Percentiles rank a stretch among this genome's conserved stretches.
These are phyloP conservation scores for Tetraselmis striata DNA, from an alignment of 139 green algal genomes.

Conservation along the genomic window DNA sequence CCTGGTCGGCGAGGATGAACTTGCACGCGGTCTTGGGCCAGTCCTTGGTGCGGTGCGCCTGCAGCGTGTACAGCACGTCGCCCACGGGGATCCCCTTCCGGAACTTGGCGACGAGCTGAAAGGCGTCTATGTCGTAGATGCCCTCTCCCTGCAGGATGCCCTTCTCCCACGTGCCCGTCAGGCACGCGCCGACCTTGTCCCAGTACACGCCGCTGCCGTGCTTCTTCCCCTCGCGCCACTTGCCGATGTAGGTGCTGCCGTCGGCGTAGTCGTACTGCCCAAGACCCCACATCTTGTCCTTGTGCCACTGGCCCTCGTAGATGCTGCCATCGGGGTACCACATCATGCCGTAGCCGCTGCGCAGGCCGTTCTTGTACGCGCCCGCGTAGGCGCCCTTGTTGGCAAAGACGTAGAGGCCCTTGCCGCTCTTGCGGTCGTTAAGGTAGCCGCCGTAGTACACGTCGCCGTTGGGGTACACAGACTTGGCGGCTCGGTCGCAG, in stretches of 20 bases:
- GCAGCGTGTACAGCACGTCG: conserved; percentile 41
- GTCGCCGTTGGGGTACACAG: conserved; percentile 45
- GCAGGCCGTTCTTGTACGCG: conserved; percentile 32
- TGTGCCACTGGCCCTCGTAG: conserved; percentile 42
- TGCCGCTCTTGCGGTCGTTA: conserved; percentile 40
- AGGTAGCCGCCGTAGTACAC: conserved; percentile 59
- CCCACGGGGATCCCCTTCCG: conserved; percentile 46
- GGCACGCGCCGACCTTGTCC: conserved; percentile 42
- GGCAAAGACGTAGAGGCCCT: conserved; percentile 58
- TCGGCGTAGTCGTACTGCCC: conserved; percentile 61
- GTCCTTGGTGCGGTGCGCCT: conserved; percentile 18
- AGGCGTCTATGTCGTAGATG: conserved; percentile 48
- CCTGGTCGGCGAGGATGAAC: conserved; percentile 35
- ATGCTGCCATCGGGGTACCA: conserved; percentile 49
- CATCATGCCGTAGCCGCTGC: conserved; percentile 46
- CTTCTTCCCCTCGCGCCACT: conserved; percentile 49
- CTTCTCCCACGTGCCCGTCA: conserved; percentile 50
- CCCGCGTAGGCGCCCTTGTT: conserved; percentile 42
- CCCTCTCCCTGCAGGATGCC: conserved; percentile 44
- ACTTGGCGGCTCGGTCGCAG: neutral
- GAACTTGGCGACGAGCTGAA: conserved; percentile 47
- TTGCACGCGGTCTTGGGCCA: conserved; percentile 22
- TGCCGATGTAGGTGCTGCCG: conserved; percentile 53
- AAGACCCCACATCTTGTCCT: conserved; percentile 6
- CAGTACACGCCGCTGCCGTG: conserved; percentile 50